phyloP scores from a whole-genome alignment of 768 basidiomycete genomes.

The Phanerochaete carnosa region DNA sequence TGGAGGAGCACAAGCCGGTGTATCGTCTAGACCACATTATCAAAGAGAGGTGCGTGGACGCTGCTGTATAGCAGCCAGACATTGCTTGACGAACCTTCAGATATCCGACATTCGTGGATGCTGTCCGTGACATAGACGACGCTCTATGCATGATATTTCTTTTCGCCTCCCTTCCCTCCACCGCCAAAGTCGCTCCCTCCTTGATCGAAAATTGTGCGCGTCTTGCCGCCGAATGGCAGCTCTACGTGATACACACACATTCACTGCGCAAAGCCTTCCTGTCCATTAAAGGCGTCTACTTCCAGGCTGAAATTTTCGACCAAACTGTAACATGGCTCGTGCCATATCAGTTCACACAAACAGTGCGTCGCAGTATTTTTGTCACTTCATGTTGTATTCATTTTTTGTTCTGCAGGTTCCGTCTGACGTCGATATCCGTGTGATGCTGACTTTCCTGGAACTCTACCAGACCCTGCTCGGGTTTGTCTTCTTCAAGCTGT shows the following conservation, averaged over 20 bases:
- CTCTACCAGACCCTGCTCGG: slow-evolving; percentile 95
- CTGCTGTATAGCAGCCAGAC: slow-evolving; percentile 2
- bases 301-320: slow-evolving; percentile 93
- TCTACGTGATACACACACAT: slow-evolving; percentile 87
- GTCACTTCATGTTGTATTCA: not conserved
- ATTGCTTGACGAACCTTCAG: slow-evolving; percentile 36
- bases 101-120: slow-evolving; percentile 96
- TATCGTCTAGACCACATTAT: slow-evolving; percentile 94
- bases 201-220: slow-evolving; percentile 89
- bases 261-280: slow-evolving; percentile 89
- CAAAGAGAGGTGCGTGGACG: slow-evolving; percentile 78
- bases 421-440: slow-evolving; percentile 92
- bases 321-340: slow-evolving; percentile 95
- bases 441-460: slow-evolving; percentile 97
- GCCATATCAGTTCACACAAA: slow-evolving; percentile 96
- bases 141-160: slow-evolving; percentile 93
- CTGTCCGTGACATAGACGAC: slow-evolving; percentile 94
- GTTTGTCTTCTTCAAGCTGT: slow-evolving; percentile 97
- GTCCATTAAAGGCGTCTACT: slow-evolving; percentile 97
- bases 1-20: slow-evolving; percentile 90
- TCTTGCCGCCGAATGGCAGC: slow-evolving; percentile 93
- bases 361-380: slow-evolving; percentile 43
- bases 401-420: slow-evolving; percentile 60
- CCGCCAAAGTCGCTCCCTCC: slow-evolving; percentile 72
- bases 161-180: slow-evolving; percentile 90